These are phyloP conservation scores for Vicia sativa DNA, from an alignment of 306 rosid genomes.

Conservation along the genomic window DNA sequence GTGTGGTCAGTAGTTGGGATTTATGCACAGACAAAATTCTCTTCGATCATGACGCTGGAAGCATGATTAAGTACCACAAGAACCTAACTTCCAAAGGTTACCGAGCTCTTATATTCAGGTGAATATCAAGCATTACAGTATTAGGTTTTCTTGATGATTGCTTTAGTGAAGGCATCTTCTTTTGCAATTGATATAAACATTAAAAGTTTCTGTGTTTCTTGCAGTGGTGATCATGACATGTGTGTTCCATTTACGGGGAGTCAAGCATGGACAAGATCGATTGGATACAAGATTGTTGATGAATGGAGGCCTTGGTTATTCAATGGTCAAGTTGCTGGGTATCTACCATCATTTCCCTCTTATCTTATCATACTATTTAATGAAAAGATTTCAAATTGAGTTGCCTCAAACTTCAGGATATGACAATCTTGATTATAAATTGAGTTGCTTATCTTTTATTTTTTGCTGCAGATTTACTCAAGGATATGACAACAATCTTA, in stretches of 20 bases:
- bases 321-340: slow-evolving; percentile 87
- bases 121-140: slow-evolving; percentile 24
- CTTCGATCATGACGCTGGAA: slow-evolving; percentile 71
- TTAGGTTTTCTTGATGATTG: too few species aligned
- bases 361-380: not conserved
- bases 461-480: slow-evolving; percentile 62
- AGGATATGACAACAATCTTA: slow-evolving; percentile 73
- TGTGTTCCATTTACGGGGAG: slow-evolving; percentile 92
- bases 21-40: slow-evolving; percentile 54
- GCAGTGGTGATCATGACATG: slow-evolving; percentile 95
- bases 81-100: slow-evolving; percentile 82
- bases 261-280: slow-evolving; percentile 82
- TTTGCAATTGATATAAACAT: not conserved
- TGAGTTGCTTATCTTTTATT: slow-evolving; percentile 16
- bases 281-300: slow-evolving; percentile 73
- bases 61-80: slow-evolving; percentile 86
- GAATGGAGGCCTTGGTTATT: slow-evolving; percentile 92
- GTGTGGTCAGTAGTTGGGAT: slow-evolving; percentile 60
- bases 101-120: slow-evolving; percentile 90
- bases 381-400: not conserved
- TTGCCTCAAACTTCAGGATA: not conserved
- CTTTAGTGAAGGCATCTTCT: too few species aligned
- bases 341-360: slow-evolving; percentile 33
- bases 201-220: slow-evolving; percentile 6
- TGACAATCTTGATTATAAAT: slow-evolving; percentile 4